Conservation (phyloP, 306 rosid genomes). For the Aeschynomene evenia region DNA sequence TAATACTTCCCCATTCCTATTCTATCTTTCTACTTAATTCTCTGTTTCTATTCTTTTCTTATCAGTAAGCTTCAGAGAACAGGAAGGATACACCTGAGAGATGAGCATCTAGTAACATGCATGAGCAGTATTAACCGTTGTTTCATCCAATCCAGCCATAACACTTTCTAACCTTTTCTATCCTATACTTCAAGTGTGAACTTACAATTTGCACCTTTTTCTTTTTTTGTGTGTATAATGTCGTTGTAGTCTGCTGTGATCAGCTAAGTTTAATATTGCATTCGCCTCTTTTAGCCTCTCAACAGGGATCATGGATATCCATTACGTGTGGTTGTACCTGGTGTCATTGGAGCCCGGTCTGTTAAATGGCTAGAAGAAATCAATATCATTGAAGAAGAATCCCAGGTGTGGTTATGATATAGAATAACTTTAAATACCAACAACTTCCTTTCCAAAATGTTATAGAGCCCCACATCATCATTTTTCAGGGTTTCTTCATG, state of each 20-base stretch:
- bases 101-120: not conserved
- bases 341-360: slow-evolving; percentile 97
- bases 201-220: not conserved
- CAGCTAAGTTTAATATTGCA: slow-evolving; percentile 21
- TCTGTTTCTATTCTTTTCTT: too few species aligned
- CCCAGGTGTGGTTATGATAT: slow-evolving; percentile 64
- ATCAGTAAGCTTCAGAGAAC: not conserved
- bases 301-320: slow-evolving; percentile 98
- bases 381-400: slow-evolving; percentile 64
- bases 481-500: slow-evolving; percentile 90
- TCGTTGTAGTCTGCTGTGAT: slow-evolving; percentile 9
- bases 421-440: not conserved
- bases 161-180: not conserved
- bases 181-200: not conserved
- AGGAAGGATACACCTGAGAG: not conserved
- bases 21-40: too few species aligned
- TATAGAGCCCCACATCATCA: slow-evolving; percentile 27
- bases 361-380: slow-evolving; percentile 93
- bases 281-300: slow-evolving; percentile 53
- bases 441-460: slow-evolving; percentile 7
- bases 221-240: slow-evolving; percentile 15
- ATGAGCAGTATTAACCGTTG: not conserved
- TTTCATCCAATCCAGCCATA: not conserved
- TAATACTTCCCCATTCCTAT: too few species aligned
- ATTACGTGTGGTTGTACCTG: slow-evolving; percentile 83